phyloP scores from a whole-genome alignment of 768 basidiomycete species.

The Suillus sp. region DNA sequence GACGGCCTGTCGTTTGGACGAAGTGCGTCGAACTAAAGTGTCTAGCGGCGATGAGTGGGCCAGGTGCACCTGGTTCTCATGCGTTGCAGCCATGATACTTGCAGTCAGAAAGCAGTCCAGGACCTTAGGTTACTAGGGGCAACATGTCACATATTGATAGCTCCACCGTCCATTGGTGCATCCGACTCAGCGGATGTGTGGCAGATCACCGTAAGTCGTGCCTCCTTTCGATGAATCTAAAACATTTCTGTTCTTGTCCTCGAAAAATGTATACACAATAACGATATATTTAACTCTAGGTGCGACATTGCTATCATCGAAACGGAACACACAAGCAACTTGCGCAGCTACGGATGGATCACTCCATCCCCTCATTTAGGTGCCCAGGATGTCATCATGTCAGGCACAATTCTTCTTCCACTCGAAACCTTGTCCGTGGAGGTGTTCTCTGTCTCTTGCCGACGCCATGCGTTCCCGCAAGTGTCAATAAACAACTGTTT shows the following conservation, averaged over 20 bases:
- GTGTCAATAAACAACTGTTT: slow-evolving; percentile 12
- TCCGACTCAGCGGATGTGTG: background rate
- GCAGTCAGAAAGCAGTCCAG: background rate
- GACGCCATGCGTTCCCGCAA: slow-evolving; percentile 51
- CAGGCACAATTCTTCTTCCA: slow-evolving; percentile 66
- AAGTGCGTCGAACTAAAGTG: slow-evolving; percentile 55
- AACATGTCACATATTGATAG: background rate
- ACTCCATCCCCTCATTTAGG: slow-evolving; percentile 42
- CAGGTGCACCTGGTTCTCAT: slow-evolving; percentile 30
- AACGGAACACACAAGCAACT: slow-evolving; percentile 1
- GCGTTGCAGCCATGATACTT: background rate
- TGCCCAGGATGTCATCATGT: slow-evolving; percentile 67
- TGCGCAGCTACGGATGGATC: background rate
- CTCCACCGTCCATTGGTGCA: background rate
- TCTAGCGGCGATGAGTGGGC: slow-evolving; percentile 58
- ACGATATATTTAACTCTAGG: slow-evolving; percentile 2
- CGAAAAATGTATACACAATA: background rate
- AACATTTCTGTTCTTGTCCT: background rate
- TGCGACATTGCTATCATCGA: background rate
- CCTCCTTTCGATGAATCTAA: background rate
- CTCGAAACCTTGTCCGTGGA: slow-evolving; percentile 53
- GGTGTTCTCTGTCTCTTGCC: slow-evolving; percentile 61
- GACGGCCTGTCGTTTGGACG: slow-evolving; percentile 40
- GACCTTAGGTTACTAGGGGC: background rate
- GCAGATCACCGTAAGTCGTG: background rate